Base-by-base conservation (phyloP, 2,329 filamentous ascomycete genomes). In the Bipolaris zeicola region DNA sequence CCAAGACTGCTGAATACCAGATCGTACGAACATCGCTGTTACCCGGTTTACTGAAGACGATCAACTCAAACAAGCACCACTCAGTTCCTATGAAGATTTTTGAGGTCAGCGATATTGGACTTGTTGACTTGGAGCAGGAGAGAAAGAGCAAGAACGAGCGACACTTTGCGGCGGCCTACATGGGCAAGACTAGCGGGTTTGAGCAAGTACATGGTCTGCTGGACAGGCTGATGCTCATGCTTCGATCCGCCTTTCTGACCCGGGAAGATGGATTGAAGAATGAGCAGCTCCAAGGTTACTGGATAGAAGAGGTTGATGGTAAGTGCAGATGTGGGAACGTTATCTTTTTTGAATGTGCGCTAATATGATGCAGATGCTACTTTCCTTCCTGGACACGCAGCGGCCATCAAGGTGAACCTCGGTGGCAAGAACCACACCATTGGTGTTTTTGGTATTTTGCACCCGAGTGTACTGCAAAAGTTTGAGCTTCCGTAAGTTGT, bases 91-190 rank as follows among this genome's bases (percentile, higher is more conserved):
- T 97, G 78, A 92, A 92, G 81, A 89, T 97, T 74, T 96, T 96
- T 75, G 93, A 97, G 79, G 89, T 91, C 55, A 89, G 89, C 60
- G 94, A 98, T 70, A 90, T 97, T 18, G 92, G 90, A 28, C 91
- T 96, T 83, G 96, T 98, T 80, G 94, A 96, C 69, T 79, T 88
- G 60, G 82, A 81, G 13, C 78, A 87, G 44, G 95, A 99, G 83
- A 87, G 95, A 63, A 92, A 92, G 81, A 90, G 68, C 66, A 87
- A 92, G 65, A 99, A 99, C 76, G 91, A 97, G 82, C 84, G 94
- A 53, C 94, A 96, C 80, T 98, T 96, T 76, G 92, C 91, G n/a
- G 95, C 93, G 8, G 93, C 92, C 1, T 96, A 90, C 85, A 97
- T 94, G 78, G 93, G 93, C 72, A 96, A 95, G 83, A 91, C 88